These are phyloP conservation scores for Hypsizygus ulmarius DNA, from an alignment of 1,284 basidiomycete genomes.

Conservation along the genomic window DNA sequence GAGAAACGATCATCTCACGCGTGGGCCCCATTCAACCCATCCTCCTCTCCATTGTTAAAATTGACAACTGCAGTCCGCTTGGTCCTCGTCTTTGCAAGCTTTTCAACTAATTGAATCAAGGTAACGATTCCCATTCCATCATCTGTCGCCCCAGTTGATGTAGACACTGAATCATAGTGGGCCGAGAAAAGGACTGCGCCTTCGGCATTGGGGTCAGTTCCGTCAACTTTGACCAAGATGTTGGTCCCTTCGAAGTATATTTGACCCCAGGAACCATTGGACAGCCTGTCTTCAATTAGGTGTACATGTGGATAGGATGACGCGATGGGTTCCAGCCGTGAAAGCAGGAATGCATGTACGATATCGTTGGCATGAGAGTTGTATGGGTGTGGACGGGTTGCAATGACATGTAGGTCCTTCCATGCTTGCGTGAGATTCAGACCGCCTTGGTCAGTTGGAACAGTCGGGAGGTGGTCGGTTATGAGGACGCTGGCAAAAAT, in stretches of 20 bases:
- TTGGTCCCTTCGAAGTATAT: conserved; percentile 75
- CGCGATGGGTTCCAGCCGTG: conserved; percentile 48
- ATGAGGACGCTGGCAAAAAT: conserved; percentile 52
- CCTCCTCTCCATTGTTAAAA: conserved; percentile 81
- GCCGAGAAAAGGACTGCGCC: conserved; percentile 72
- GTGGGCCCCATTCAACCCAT: conserved; percentile 68
- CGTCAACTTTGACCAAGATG: conserved; percentile 67
- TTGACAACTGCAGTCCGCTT: conserved; percentile 70
- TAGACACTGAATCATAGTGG: conserved; percentile 79
- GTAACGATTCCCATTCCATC: conserved; percentile 73
- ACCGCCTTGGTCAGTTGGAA: conserved; percentile 47
- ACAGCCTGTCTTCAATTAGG: conserved; percentile 54
- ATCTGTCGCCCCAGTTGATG: conserved; percentile 70
- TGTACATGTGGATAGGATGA: conserved; percentile 41
- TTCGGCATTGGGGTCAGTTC: conserved; percentile 32
- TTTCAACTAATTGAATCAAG: conserved; percentile 61
- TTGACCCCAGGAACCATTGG: conserved; percentile 53
- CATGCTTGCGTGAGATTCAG: conserved; percentile 59
- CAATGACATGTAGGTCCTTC: conserved; percentile 59
- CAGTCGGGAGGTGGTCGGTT: conserved; percentile 50
- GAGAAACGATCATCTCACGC: conserved; percentile 38
- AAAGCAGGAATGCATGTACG: conserved; percentile 58
- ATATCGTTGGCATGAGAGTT: conserved; percentile 73
- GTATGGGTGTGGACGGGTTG: conserved; percentile 68
- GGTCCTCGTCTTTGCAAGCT: conserved; percentile 52